Conservation (phyloP, 805 yeast genomes). For the Wickerhamiella brachini region DNA sequence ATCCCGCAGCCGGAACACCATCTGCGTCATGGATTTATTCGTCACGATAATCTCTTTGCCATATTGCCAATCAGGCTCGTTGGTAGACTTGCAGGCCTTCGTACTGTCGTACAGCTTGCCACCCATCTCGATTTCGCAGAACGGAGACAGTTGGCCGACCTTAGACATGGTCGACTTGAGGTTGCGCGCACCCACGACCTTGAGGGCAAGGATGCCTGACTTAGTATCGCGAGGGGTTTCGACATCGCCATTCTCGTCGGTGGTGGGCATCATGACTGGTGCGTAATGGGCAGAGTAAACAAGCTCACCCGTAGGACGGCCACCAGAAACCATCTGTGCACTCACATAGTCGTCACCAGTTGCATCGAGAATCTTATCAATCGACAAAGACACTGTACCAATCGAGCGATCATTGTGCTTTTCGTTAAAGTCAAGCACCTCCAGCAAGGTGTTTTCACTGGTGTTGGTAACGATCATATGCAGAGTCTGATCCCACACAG, state of each 20-base stretch:
- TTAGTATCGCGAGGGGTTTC: conserved; percentile 84
- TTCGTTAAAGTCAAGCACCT: conserved; percentile 64
- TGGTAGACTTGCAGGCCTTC: conserved; percentile 41
- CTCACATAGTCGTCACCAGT: conserved; percentile 34
- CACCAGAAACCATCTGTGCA: conserved; percentile 60
- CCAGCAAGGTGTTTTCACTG: conserved; percentile 67
- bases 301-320: conserved; percentile 68
- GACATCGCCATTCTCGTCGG: conserved; percentile 46
- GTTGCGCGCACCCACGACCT: conserved; percentile 48
- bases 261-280: conserved; percentile 47
- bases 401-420: conserved; percentile 62
- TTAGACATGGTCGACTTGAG: conserved; percentile 27
- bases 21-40: conserved; percentile 57
- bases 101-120: conserved; percentile 48
- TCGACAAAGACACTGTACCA: conserved; percentile 63
- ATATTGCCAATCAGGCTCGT: conserved; percentile 53
- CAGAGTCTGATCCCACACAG: conserved; percentile 74
- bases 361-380: conserved; percentile 48
- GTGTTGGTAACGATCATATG: conserved; percentile 58
- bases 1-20: conserved; percentile 54
- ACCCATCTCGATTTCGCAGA: conserved; percentile 57
- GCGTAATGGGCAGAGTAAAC: conserved; percentile 56
- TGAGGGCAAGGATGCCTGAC: conserved; percentile 76
- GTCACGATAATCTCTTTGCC: conserved; percentile 53
- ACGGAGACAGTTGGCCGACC: conserved; percentile 45